phyloP scores from a whole-genome alignment of 2,329 filamentous ascomycete species.

The Epichloe gansuensis region DNA sequence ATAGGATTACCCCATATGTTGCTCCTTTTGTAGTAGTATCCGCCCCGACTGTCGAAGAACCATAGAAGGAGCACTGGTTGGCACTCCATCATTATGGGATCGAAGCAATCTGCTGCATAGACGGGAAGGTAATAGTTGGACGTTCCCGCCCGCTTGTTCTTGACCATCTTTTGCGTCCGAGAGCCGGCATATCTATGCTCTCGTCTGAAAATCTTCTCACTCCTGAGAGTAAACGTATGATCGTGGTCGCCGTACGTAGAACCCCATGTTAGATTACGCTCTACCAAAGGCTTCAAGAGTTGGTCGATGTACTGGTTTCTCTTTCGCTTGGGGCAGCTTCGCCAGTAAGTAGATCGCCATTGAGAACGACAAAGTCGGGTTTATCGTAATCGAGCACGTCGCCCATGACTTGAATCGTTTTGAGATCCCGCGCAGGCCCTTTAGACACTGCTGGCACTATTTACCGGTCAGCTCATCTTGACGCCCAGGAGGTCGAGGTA shows the following conservation, averaged over 20 bases:
- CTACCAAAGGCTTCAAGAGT: slow-evolving; percentile 44
- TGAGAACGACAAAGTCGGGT: slow-evolving; percentile 52
- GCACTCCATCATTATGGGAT: slow-evolving; percentile 1
- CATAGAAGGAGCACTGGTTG: slow-evolving; percentile 42
- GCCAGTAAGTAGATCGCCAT: slow-evolving; percentile 60
- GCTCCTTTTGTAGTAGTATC: slow-evolving; percentile 32
- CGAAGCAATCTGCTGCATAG: slow-evolving; percentile 23
- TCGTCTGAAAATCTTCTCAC: slow-evolving; percentile 25
- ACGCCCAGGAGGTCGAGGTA: too few species aligned
- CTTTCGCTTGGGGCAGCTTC: slow-evolving; percentile 47
- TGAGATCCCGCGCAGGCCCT: slow-evolving; percentile 39
- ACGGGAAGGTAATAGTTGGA: slow-evolving; percentile 38
- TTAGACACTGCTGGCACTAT: background rate
- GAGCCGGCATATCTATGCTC: slow-evolving; percentile 26
- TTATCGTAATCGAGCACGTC: slow-evolving; percentile 43
- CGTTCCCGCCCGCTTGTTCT: slow-evolving; percentile 21
- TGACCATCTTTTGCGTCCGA: slow-evolving; percentile 29
- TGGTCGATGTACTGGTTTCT: slow-evolving; percentile 43
- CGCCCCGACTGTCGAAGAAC: slow-evolving; percentile 60
- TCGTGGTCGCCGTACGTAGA: slow-evolving; percentile 65
- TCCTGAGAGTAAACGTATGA: slow-evolving; percentile 43
- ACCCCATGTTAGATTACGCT: slow-evolving; percentile 46
- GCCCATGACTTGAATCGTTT: slow-evolving; percentile 44
- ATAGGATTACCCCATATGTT: slow-evolving; percentile 16
- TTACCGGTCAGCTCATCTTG: background rate